Percentiles rank a stretch among this genome's conserved stretches.
These are phyloP conservation scores for Puccinia sorghi DNA, from an alignment of 1,284 basidiomycete genomes.

Conservation along the genomic window DNA sequence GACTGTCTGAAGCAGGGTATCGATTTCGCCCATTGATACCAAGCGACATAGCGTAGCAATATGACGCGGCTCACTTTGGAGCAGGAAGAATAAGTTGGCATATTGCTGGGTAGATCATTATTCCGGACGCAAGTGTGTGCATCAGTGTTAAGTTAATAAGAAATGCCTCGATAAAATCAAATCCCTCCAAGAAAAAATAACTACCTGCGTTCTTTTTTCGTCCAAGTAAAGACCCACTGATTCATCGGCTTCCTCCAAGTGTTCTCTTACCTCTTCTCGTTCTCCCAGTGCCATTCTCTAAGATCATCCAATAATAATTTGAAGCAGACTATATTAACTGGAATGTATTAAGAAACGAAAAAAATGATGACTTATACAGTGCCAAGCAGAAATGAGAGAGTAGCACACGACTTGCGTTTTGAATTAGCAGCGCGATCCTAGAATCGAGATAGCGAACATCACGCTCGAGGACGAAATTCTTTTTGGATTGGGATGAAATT, in stretches of 20 bases:
- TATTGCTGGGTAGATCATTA: conserved; percentile 70
- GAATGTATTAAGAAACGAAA: background rate
- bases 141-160: background rate
- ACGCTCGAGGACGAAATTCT: conserved; percentile 97
- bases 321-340: conserved; percentile 61
- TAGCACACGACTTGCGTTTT: conserved; percentile 70
- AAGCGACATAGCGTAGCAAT: conserved; percentile 95
- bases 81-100: conserved; percentile 96
- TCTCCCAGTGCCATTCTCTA: conserved; percentile 58
- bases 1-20: conserved; percentile 97
- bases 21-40: conserved; percentile 92
- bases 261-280: conserved; percentile 82
- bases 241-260: conserved; percentile 89
- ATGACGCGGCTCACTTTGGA: conserved; percentile 95
- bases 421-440: conserved; percentile 93
- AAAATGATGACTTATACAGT: background rate
- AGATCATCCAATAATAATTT: background rate
- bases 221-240: conserved; percentile 86
- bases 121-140: background rate
- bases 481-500: conserved; percentile 97
- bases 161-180: background rate
- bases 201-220: conserved; percentile 73
- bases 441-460: conserved; percentile 98
- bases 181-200: background rate
- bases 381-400: background rate